Percentiles rank a stretch among this genome's conserved stretches.
Evolutionary conservation across 2,329 filamentous ascomycete species (phyloP).

Genomic region (Aspergillus terreus): DNA sequence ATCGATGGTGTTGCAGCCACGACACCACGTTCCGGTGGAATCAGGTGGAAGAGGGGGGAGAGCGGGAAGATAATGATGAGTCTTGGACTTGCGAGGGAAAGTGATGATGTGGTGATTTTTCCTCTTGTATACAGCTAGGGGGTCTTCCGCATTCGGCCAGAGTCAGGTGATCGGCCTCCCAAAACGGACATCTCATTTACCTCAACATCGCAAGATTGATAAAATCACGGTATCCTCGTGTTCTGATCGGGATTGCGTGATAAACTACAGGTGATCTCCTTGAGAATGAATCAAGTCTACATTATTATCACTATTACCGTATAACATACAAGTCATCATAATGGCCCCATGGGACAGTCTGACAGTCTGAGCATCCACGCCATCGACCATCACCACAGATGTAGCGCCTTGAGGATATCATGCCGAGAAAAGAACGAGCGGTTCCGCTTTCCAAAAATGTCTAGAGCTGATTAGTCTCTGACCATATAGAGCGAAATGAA

Average conservation of each 20-base stretch:
- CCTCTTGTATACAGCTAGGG: background rate
- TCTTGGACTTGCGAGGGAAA: background rate
- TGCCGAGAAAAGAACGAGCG: conserved; percentile 72
- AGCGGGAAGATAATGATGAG: background rate
- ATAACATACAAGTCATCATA: background rate
- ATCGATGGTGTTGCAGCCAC: background rate
- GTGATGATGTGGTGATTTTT: conserved; percentile 7
- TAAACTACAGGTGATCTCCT: background rate
- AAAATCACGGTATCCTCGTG: no score
- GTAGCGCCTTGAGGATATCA: conserved; percentile 58
- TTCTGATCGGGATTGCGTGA: no score
- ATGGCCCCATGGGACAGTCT: no score
- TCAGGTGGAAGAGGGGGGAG: background rate
- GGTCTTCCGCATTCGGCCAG: conserved; percentile 7
- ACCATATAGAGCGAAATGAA: conserved; percentile 1
- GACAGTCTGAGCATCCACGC: background rate
- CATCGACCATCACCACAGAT: conserved; percentile 22
- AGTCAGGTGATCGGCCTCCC: background rate
- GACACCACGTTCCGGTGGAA: background rate
- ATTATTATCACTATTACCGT: background rate
- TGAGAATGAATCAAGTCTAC: background rate
- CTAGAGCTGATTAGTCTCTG: conserved; percentile 40
- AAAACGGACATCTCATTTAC: background rate
- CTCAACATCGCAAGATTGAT: no score
- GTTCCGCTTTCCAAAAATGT: conserved; percentile 74